Base-by-base conservation (phyloP, 129 eudicot species). In the Flaveria brownii region DNA sequence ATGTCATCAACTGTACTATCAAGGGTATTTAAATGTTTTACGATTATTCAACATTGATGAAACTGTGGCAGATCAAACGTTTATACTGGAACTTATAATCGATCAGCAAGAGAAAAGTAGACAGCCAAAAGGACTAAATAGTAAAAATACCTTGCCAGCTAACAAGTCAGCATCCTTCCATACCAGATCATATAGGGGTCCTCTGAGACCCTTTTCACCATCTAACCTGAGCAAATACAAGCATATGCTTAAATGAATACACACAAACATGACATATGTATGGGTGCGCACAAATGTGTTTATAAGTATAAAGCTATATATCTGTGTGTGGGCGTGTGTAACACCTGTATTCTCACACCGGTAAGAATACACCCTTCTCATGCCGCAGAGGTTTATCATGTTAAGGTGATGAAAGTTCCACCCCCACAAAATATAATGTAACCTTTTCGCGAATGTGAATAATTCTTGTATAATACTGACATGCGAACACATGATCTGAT, bases 161-260 rank as follows among this genome's bases (percentile, higher is more conserved):
- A 91, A 82, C 86, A 91, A 78, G 30, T 82, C 77, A 25, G 20
- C 85, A 87, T 94, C 87, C 80, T 91, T 92, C 93, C 96, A 94
- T 52, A 94, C 65, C 50, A 94, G 88, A 85, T 91, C 93, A 52
- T 94, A 94, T 10, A 78, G 82, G 50, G 61, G 33, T 63, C 55
- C 57, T 83, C 86, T 36, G 41, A 36, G 41, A 36, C 7, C 85
- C 77, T 74, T 67, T 42, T 56, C 70, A 56, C 70, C 26, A 83
- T 84, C 97, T 68, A 94, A 81, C 86, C 98, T 91, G 92, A 72
- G 77, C 36, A 45, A 81, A 68, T 23, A 54, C 13, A 12, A 18
- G 68, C 70, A 65, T n/a, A 73, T 51, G 79, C 41, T 3, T 30
- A 62, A 28, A 30, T 1, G 45, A 30, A 30, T 26, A 61, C 4